Percentiles rank a stretch among this genome's conserved stretches.
phyloP scores from a whole-genome alignment of 164 flowering plant species.

The Nymphaea colorata region DNA sequence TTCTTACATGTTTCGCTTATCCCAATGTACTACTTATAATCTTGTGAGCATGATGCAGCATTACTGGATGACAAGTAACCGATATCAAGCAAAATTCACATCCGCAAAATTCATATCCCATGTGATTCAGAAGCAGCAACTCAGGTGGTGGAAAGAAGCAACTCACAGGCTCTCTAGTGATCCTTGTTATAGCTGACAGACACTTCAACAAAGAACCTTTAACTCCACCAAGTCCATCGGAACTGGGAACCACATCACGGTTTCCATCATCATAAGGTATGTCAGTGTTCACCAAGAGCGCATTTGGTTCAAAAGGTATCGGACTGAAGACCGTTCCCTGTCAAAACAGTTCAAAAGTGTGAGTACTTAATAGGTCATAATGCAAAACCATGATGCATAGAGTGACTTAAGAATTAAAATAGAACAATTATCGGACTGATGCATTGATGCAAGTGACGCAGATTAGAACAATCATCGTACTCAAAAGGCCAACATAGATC shows the following conservation, averaged over 20 bases:
- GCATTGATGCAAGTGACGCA: not conserved
- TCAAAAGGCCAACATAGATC: not conserved
- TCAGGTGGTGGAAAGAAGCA: not conserved
- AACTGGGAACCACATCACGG: constrained; percentile 6
- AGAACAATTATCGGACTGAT: not conserved
- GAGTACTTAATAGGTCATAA: not conserved
- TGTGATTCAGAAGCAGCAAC: too few relatives aligned
- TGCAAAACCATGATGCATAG: not conserved
- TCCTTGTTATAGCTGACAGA: not conserved
- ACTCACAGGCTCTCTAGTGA: not conserved
- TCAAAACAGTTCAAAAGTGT: not conserved
- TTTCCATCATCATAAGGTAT: constrained; percentile 15
- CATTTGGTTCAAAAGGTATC: constrained; percentile 48
- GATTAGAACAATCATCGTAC: not conserved
- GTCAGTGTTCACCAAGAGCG: constrained; percentile 13
- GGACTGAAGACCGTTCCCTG: constrained; percentile 83
- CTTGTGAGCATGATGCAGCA: too few relatives aligned
- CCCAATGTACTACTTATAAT: too few relatives aligned
- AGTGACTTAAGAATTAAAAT: not conserved
- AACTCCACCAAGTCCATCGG: not conserved
- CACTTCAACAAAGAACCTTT: not conserved
- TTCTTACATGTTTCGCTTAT: too few relatives aligned
- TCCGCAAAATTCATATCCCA: too few relatives aligned
- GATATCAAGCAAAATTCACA: too few relatives aligned
- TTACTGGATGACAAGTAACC: too few relatives aligned